Evolutionary conservation across 768 basidiomycete species (phyloP), one percentile per base, ranked within the genome.

Genomic region (Calvatia gigantea): DNA sequence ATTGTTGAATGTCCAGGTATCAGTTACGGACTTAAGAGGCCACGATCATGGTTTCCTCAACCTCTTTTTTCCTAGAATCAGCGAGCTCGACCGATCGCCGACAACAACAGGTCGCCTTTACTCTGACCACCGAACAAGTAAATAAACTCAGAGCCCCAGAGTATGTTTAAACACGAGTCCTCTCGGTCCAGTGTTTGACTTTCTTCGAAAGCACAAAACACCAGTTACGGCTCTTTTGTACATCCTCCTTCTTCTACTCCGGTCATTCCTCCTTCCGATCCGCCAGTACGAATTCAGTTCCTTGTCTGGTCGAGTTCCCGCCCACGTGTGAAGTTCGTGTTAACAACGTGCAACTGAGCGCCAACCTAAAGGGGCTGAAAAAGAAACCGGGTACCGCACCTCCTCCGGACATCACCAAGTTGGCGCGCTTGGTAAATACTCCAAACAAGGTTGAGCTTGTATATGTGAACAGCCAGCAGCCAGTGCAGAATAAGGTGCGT

Each of bases 301-400:
- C 83, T 15, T 91, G 89, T 65, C 89, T 83, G 3, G 83, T 96
- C 45, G 94, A 97, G 75, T 97, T 96, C 62, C 94, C 94, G 21
- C 84, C 87, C 6, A 90, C 90, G 7, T 94, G 90, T 66, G 94
- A 97, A 81, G 87, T 95, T 48, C 87, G 91, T 65, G 83, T 95
- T 35, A 96, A 97, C 69, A 77, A 73, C 52, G 75, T 75, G 2
- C 77, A 82, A 51, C 72, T 96, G 28, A 74, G 74, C 17, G 91
- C 87, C 33, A 94, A 87, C 67, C 69, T 94, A 59, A 93, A 93
- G 68, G 94, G 94, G 4, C 72, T 96, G 67, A 97, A 97, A 79
- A 97, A 97, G 77, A 94, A 91, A 62, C 89, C 92, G 27, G 94
- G 94, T 2, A 95, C 91, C 39, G 91, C 93, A 1, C 92, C 94